Conservation (phyloP, 176 grass and related monocot species). For the Oryza coarctata region DNA sequence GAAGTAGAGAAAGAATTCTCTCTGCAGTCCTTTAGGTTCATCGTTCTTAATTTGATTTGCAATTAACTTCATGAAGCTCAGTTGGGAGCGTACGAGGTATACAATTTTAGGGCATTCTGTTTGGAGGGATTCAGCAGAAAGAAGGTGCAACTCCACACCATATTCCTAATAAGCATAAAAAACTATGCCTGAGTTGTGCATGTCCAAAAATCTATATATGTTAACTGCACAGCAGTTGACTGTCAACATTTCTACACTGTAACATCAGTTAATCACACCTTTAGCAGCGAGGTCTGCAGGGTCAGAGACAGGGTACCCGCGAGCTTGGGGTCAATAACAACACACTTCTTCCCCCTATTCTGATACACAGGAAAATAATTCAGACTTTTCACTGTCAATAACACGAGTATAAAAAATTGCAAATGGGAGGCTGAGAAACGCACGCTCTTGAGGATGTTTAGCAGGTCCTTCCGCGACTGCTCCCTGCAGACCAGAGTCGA, state of each 20-base stretch:
- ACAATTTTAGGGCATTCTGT: conserved; percentile 69
- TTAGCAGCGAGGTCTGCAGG: conserved; percentile 70
- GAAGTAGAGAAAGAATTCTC: conserved; percentile 87
- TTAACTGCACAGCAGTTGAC: background rate
- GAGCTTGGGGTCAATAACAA: conserved; percentile 78
- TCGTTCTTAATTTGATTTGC: conserved; percentile 64
- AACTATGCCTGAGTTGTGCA: conserved; percentile 24
- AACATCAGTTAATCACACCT: conserved; percentile 30
- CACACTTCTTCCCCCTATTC: conserved; percentile 75
- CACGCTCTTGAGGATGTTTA: conserved; percentile 74
- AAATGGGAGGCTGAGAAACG: conserved; percentile 5
- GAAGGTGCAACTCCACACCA: conserved; percentile 59
- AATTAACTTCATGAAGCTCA: conserved; percentile 66
- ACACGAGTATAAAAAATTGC: background rate
- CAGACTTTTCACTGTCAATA: background rate
- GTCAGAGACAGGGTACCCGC: conserved; percentile 65
- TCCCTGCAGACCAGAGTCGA: conserved; percentile 48
- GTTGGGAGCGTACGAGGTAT: conserved; percentile 62
- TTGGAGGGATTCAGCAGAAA: conserved; percentile 58
- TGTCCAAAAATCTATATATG: background rate
- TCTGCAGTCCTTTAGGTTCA: conserved; percentile 66
- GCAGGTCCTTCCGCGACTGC: conserved; percentile 84
- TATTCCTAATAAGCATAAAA: conserved; percentile 58
- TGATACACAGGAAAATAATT: conserved; percentile 26
- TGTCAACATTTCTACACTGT: background rate